phyloP scores from a whole-genome alignment of 805 yeast species.

The Blastobotrys muscicola region DNA sequence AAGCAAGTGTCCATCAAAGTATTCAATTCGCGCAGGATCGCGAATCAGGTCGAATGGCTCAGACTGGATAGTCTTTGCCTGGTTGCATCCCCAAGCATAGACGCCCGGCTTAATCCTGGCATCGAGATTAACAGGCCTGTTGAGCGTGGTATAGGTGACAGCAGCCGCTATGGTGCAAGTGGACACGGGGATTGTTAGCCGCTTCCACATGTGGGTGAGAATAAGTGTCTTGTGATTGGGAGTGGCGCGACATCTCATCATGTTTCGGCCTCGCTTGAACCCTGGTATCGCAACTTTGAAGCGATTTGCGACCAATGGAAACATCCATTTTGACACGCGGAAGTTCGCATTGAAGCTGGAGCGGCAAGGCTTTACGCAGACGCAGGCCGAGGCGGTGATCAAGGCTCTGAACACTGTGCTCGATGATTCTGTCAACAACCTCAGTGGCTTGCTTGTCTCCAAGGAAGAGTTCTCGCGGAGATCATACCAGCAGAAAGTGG shows the following conservation, averaged over 20 bases:
- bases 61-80: conserved; percentile 28
- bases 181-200: background rate
- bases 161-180: too few species aligned
- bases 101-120: conserved; percentile 39
- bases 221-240: background rate
- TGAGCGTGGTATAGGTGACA: too few species aligned
- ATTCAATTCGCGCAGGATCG: conserved; percentile 50
- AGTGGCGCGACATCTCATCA: too few species aligned
- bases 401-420: conserved; percentile 63
- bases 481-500: conserved; percentile 93
- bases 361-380: conserved; percentile 57
- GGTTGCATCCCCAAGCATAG: conserved; percentile 55
- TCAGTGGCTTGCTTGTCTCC: conserved; percentile 71
- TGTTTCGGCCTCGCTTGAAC: too few species aligned
- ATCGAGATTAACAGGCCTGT: too few species aligned
- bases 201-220: conserved; percentile 1
- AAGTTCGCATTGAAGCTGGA: conserved; percentile 58
- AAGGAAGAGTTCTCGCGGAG: conserved; percentile 74
- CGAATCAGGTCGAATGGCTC: conserved; percentile 27
- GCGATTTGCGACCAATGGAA: background rate
- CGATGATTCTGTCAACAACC: conserved; percentile 67
- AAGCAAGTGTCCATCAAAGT: conserved; percentile 53
- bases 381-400: conserved; percentile 76
- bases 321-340: conserved; percentile 62
- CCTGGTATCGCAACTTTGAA: too few species aligned